phyloP scores from a whole-genome alignment of 169 alveolate species.

The Plasmodium yoelii region DNA sequence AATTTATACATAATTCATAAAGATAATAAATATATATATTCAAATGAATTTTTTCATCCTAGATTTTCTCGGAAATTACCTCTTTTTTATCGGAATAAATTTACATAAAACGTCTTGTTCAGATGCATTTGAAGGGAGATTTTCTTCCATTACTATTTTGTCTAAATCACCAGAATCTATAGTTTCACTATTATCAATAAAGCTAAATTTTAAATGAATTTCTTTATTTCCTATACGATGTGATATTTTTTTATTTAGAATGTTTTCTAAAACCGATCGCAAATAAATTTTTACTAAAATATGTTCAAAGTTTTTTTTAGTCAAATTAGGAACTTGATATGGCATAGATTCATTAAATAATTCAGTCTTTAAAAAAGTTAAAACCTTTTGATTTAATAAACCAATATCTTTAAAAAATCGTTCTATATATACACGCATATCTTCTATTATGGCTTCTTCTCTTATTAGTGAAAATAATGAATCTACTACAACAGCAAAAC shows the following conservation, averaged over 20 bases:
- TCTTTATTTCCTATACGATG: neutral
- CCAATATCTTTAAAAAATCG: constrained; percentile 31
- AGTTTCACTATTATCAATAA: constrained; percentile 10
- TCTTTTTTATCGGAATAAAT: constrained; percentile 62
- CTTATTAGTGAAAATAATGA: constrained; percentile 30
- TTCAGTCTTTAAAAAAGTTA: neutral
- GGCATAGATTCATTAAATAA: neutral
- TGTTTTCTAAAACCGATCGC: constrained; percentile 34
- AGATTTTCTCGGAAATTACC: neutral
- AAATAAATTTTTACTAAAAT: constrained; percentile 51
- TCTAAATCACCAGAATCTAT: neutral
- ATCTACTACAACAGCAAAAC: constrained; percentile 42
- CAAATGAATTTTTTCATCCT: neutral
- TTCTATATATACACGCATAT: constrained; percentile 28
- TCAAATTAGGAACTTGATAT: constrained; percentile 5
- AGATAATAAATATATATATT: no score
- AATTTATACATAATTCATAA: no score
- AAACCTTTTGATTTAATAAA: constrained; percentile 23
- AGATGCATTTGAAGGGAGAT: neutral
- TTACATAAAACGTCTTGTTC: constrained; percentile 42
- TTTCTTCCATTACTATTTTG: neutral
- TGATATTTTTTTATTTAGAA: constrained; percentile 11
- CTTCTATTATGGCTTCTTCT: constrained; percentile 24
- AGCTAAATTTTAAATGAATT: constrained; percentile 10
- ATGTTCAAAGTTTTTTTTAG: constrained; percentile 15